Evolutionary conservation across 768 basidiomycete species (phyloP), one percentile per base, ranked within the genome.

Genomic region (Ephemerocybe angulata): DNA sequence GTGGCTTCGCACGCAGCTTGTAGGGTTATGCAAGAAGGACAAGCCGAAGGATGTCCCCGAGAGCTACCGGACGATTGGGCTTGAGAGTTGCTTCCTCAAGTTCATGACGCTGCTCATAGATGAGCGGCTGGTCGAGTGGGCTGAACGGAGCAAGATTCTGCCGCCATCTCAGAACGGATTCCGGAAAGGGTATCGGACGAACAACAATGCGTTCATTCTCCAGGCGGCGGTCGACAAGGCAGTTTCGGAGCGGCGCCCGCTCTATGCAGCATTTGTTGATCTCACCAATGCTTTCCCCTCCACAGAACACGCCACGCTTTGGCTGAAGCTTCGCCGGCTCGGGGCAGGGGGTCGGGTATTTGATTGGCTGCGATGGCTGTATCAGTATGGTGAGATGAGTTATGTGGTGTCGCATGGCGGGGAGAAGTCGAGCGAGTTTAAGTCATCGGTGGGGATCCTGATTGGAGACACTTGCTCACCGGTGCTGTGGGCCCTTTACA

Each of bases 161-260:
- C 70, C 70, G 0, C 53, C 51, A 1, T 64, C 65, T 0, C 72
- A 72, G 51, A 72, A 69, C 51, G 68, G 71, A 0, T 72, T 71
- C 47, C 51, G 67, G 2, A 40, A 46, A 1, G 59, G 59, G 0
- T 63, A 60, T 29, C 63, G 66, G 2, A 71, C 68, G 1, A 64
- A n/a, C n/a, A n/a, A n/a, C n/a, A n/a, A n/a, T n/a, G n/a, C n/a
- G n/a, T n/a, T n/a, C n/a, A n/a, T n/a, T 65, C 50, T 64, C 71
- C 54, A 71, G 4, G 17, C 44, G 4, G 44, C 44, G 1, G 27
- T 46, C 1, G 44, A 46, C 44, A 21, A 46, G 27, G 4, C 12
- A 2, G 3, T n/a, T 2, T 17, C 38, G 6, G 7, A n/a, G 8
- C n/a, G 38, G 22, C 3, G 22, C 6, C 38, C 7, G 6, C 12